Evolutionary conservation across 2,329 filamentous ascomycete genomes (phyloP).

Genomic region (Cladophialophora yegresii): DNA sequence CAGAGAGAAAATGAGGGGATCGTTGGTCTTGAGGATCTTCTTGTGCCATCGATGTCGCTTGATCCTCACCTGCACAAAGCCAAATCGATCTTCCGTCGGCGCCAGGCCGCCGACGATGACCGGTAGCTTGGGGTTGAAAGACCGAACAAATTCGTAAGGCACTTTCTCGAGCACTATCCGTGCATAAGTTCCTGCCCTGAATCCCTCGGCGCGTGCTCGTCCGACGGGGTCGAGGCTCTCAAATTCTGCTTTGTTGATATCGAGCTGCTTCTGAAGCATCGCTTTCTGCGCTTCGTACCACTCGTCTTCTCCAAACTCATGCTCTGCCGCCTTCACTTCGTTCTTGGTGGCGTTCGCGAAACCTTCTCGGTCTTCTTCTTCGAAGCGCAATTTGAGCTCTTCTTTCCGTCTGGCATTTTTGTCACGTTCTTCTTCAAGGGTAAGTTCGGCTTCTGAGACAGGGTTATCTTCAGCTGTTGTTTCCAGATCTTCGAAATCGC

Average conservation of each 20-base stretch:
- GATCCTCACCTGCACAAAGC: conserved; percentile 91
- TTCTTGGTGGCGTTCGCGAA: conserved; percentile 78
- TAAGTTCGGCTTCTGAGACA: conserved; percentile 42
- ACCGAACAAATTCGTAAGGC: conserved; percentile 81
- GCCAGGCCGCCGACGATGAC: conserved; percentile 89
- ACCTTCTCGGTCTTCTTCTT: conserved; percentile 96
- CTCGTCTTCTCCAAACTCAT: conserved; percentile 92
- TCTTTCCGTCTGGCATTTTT: conserved; percentile 91
- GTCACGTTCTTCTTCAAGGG: conserved; percentile 83
- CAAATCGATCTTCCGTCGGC: conserved; percentile 91
- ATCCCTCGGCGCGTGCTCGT: conserved; percentile 81
- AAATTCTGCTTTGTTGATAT: conserved; percentile 95
- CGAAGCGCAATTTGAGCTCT: conserved; percentile 89
- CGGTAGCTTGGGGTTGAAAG: conserved; percentile 79
- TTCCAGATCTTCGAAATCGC: conserved; percentile 83
- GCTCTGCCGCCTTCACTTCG: conserved; percentile 69
- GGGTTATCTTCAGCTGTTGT: conserved; percentile 58
- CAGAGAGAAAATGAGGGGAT: conserved; percentile 93
- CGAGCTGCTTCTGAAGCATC: conserved; percentile 87
- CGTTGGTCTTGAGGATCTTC: conserved; percentile 97
- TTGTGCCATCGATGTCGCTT: conserved; percentile 99
- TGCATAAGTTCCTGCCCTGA: conserved; percentile 88
- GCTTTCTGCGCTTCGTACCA: conserved; percentile 99
- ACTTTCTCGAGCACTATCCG: conserved; percentile 87
- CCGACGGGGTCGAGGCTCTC: conserved; percentile 82